Evolutionary conservation across 345 rosid genomes (phyloP).

Genomic region (Alliaria petiolata): DNA sequence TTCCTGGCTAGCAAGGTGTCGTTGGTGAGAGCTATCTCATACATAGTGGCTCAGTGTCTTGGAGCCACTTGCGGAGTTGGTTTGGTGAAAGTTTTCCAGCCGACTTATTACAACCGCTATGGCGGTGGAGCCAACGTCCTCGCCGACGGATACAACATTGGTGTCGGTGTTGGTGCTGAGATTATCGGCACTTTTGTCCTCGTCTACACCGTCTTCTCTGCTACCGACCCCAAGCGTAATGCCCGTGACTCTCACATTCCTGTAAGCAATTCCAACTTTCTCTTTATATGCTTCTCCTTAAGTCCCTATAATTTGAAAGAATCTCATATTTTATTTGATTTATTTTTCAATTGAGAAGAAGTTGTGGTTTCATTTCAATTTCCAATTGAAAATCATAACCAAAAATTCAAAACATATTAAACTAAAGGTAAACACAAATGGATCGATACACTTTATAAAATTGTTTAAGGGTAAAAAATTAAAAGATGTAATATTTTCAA

Average conservation of each 20-base stretch:
- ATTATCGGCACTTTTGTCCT: constrained; percentile 81
- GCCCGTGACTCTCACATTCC: constrained; percentile 93
- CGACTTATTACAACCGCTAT: constrained; percentile 39
- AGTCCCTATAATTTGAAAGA: not conserved
- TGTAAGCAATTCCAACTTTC: constrained; percentile 40
- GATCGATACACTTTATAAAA: not conserved
- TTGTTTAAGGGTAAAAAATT: not conserved
- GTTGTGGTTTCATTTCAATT: not conserved
- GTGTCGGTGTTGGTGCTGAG: constrained; percentile 73
- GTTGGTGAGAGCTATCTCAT: constrained; percentile 52
- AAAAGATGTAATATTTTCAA: not conserved
- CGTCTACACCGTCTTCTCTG: constrained; percentile 90
- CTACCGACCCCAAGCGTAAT: constrained; percentile 79
- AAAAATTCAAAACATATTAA: no score
- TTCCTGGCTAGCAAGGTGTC: constrained; percentile 79
- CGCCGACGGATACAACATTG: constrained; percentile 45
- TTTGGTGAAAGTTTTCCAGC: constrained; percentile 67
- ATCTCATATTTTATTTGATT: not conserved
- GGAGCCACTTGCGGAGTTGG: constrained; percentile 87
- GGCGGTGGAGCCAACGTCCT: constrained; percentile 79
- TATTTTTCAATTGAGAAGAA: not conserved
- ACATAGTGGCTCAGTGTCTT: constrained; percentile 72
- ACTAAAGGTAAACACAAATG: not conserved
- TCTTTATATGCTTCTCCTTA: not conserved
- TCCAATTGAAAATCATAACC: no score